Percentiles rank a stretch among this genome's conserved stretches.
Conservation (phyloP, 2,329 filamentous ascomycete genomes). For the Phialocephala sp. region DNA sequence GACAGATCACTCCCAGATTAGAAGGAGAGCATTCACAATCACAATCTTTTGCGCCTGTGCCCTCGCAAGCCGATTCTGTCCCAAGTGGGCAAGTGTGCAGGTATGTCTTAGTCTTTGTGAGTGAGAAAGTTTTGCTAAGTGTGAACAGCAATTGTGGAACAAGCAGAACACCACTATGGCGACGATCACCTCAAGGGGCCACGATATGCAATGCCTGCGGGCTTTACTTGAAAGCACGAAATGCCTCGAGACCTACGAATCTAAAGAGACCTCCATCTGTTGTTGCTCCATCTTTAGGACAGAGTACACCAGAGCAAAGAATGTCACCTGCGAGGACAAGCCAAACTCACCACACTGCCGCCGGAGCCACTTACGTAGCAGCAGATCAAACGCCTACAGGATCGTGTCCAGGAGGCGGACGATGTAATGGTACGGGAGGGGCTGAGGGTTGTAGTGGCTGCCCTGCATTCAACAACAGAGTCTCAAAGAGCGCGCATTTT, state of each 20-base stretch:
- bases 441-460: slow-evolving; percentile 95
- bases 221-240: slow-evolving; percentile 91
- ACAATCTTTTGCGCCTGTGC: slow-evolving; percentile 28
- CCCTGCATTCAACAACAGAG: slow-evolving; percentile 95
- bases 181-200: slow-evolving; percentile 87
- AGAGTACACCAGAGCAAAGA: slow-evolving; percentile 36
- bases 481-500: slow-evolving; percentile 84
- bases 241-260: slow-evolving; percentile 87
- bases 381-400: slow-evolving; percentile 77
- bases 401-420: slow-evolving; percentile 93
- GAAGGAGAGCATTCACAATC: slow-evolving; percentile 32
- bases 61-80: slow-evolving; percentile 25
- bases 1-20: slow-evolving; percentile 30
- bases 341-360: slow-evolving; percentile 44
- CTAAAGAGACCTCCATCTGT: slow-evolving; percentile 76
- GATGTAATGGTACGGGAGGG: slow-evolving; percentile 94
- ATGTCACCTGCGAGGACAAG: slow-evolving; percentile 42
- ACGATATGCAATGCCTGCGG: slow-evolving; percentile 99
- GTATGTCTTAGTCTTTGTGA: slow-evolving; percentile 51
- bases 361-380: slow-evolving; percentile 73
- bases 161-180: slow-evolving; percentile 92
- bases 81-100: slow-evolving; percentile 74
- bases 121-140: slow-evolving; percentile 23
- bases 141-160: slow-evolving; percentile 87
- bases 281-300: slow-evolving; percentile 42